Percentiles rank a stretch among this genome's conserved stretches.
Evolutionary conservation across 495 filamentous ascomycete species (phyloP).

Genomic region (Hypoxylon perforatum): DNA sequence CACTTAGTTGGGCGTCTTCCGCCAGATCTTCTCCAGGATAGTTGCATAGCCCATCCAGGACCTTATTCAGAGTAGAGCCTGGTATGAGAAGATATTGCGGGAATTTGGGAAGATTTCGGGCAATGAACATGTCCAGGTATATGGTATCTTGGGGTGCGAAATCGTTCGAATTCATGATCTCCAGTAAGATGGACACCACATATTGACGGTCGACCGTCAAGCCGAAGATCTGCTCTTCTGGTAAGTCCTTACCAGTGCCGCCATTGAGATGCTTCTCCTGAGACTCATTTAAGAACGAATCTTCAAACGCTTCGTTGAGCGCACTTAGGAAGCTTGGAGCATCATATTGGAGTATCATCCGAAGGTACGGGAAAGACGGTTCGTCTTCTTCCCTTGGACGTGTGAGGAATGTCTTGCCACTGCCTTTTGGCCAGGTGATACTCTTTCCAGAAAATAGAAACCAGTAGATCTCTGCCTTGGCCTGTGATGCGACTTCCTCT

Average conservation of each 20-base stretch:
- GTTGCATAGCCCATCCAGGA: slow-evolving; percentile 83
- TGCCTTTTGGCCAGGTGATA: slow-evolving; percentile 71
- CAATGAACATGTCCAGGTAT: slow-evolving; percentile 97
- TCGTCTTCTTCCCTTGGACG: slow-evolving; percentile 60
- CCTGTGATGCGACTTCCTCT: slow-evolving; percentile 73
- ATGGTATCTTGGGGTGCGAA: slow-evolving; percentile 87
- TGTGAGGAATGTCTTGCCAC: slow-evolving; percentile 64
- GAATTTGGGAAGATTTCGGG: slow-evolving; percentile 95
- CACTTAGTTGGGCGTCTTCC: slow-evolving; percentile 94
- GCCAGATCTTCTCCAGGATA: slow-evolving; percentile 83
- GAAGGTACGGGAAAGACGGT: slow-evolving; percentile 83
- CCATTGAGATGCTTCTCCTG: slow-evolving; percentile 66
- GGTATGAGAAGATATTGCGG: slow-evolving; percentile 93
- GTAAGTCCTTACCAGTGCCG: slow-evolving; percentile 57
- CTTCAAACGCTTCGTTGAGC: slow-evolving; percentile 97
- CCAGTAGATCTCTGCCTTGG: slow-evolving; percentile 89
- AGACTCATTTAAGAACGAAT: slow-evolving; percentile 86
- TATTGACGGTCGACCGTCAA: slow-evolving; percentile 89
- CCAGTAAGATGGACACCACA: slow-evolving; percentile 86
- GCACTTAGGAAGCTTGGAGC: slow-evolving; percentile 92
- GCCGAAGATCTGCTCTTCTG: slow-evolving; percentile 73
- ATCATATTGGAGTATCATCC: slow-evolving; percentile 86
- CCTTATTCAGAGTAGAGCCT: slow-evolving; percentile 82
- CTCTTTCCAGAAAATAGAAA: slow-evolving; percentile 89
- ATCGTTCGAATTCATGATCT: slow-evolving; percentile 79